Evolutionary conservation across 106 monocot species (phyloP), one percentile per base, ranked within the genome.

Genomic region (Platanthera zijinensis): DNA sequence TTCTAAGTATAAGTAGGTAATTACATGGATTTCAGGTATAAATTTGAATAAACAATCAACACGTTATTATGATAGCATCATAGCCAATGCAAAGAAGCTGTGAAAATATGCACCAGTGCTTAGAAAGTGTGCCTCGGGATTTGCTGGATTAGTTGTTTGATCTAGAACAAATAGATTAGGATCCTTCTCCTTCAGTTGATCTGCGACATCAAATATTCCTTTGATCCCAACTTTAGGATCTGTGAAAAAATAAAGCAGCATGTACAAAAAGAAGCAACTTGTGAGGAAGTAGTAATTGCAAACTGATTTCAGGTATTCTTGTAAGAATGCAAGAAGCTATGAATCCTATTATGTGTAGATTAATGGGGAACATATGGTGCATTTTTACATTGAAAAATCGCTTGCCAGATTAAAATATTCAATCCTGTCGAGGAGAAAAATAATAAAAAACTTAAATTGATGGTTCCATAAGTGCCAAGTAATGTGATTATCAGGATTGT

Each of bases 51-150:
- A 47, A 13, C 7, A 13, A 10, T 11, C 30, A 46, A 14, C 1
- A 45, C 9, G 5, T 12, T 7, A 45, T 12, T 13, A 18, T 3
- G 10, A 7, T 32, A 19, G 12, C 61, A 61, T 17, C 61, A n/a
- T 61, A 6, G n/a, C 11, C 4, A 57, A 56, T 6, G 22, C 9
- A 49, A 64, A 30, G 30, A 32, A 57, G 25, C 10, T 19, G 30
- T 10, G 19, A 62, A 52, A 51, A 50, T 47, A 67, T 30, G 47
- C 56, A 89, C 95, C 95, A n/a, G 95, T 95, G 72, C 84, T 75
- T 14, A 45, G 79, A 39, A 92, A 90, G 63, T 95, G 95, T 78
- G 95, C 95, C 50, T 95, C 88, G 30, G 84, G 84, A 78, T 95
- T 95, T 74, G 95, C 86, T 48, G 88, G 80, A 77, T 95, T 92